phyloP scores from a whole-genome alignment of 73 alveolate genomes.

The Stentor coeruleus region DNA sequence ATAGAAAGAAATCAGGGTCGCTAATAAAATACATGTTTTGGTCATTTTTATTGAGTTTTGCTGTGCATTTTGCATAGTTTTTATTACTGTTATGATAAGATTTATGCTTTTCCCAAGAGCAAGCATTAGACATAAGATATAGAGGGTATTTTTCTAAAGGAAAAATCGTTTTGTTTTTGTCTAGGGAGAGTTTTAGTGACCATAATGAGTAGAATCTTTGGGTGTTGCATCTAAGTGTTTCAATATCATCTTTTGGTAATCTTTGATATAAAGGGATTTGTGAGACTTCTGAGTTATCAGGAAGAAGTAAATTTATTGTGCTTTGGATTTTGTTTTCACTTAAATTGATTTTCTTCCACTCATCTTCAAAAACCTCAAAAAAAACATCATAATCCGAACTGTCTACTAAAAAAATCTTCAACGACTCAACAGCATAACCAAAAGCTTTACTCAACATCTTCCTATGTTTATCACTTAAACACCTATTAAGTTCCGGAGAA shows the following conservation, averaged over 20 bases:
- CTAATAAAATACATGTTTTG: not conserved
- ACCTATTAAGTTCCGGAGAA: not conserved
- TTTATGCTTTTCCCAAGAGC: not conserved
- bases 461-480: not conserved
- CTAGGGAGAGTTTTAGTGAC: not conserved
- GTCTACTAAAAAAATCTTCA: not conserved
- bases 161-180: not conserved
- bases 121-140: not conserved
- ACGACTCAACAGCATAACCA: not conserved
- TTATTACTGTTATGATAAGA: not conserved
- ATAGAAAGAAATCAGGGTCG: not conserved
- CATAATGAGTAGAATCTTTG: not conserved
- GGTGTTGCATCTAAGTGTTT: not conserved
- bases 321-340: not conserved
- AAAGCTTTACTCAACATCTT: not conserved
- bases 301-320: not conserved
- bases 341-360: not conserved
- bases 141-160: not conserved
- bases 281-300: not conserved
- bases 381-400: not conserved
- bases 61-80: not conserved
- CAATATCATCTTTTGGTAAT: not conserved
- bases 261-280: not conserved
- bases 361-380: not conserved
- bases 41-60: not conserved